These are phyloP conservation scores for Cladosporium sp. DNA, from an alignment of 2,329 filamentous ascomycete species.

Conservation along the genomic window DNA sequence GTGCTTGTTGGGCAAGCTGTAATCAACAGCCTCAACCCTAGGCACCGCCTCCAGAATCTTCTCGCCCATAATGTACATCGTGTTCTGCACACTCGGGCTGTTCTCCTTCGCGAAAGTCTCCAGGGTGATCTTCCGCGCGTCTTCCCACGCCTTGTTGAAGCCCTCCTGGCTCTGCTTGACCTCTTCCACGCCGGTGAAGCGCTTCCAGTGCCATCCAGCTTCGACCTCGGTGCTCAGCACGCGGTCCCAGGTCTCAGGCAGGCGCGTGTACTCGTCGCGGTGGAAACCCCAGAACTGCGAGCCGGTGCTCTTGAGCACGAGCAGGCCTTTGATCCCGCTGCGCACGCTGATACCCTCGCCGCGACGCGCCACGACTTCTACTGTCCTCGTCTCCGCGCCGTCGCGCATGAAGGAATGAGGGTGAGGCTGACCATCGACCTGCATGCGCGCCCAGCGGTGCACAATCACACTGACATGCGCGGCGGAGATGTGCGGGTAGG, in stretches of 20 bases:
- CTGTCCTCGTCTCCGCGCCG: conserved; percentile 81
- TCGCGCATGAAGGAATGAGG: conserved; percentile 94
- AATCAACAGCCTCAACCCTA: conserved; percentile 71
- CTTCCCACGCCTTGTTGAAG: conserved; percentile 78
- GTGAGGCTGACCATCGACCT: conserved; percentile 82
- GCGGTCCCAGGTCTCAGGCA: conserved; percentile 89
- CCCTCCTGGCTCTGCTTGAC: conserved; percentile 63
- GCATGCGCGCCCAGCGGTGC: conserved; percentile 90
- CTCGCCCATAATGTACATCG: conserved; percentile 98
- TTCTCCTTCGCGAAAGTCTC: conserved; percentile 87
- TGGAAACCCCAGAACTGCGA: conserved; percentile 95
- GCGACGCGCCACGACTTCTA: conserved; percentile 69
- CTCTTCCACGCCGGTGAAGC: conserved; percentile 64
- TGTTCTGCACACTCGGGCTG: conserved; percentile 90
- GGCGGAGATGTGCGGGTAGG: conserved; percentile 82
- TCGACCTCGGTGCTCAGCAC: conserved; percentile 94
- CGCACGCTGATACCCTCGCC: conserved; percentile 70
- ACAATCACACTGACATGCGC: conserved; percentile 80
- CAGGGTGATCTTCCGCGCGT: conserved; percentile 81
- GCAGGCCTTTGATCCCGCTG: conserved; percentile 76
- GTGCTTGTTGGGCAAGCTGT: conserved; percentile 94
- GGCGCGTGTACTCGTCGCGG: conserved; percentile 87
- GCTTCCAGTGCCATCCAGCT: conserved; percentile 80
- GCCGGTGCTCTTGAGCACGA: conserved; percentile 94
- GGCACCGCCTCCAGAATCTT: conserved; percentile 77